phyloP scores from a whole-genome alignment of 106 monocot species.

The Hemerocallis citrina region DNA sequence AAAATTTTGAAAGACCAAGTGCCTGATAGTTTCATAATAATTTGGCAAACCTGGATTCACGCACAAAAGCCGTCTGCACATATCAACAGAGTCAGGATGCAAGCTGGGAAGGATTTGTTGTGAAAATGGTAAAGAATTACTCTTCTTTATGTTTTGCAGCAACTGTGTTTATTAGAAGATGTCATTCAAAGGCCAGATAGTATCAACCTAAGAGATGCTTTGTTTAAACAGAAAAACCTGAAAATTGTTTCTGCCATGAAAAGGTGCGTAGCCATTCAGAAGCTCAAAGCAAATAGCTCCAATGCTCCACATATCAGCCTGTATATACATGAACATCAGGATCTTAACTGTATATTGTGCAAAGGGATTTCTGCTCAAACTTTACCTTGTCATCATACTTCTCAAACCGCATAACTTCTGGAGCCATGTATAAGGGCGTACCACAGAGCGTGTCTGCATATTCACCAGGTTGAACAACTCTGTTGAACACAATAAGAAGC shows the following conservation, averaged over 20 bases:
- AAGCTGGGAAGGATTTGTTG: conserved; percentile 20
- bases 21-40: background rate
- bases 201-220: background rate
- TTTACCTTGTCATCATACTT: conserved; percentile 54
- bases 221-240: conserved; percentile 20
- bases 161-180: conserved; percentile 15
- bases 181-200: background rate
- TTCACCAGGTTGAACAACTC: conserved; percentile 53
- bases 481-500: conserved; percentile 8
- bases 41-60: conserved; percentile 33
- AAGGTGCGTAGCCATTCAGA: conserved; percentile 58
- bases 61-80: conserved; percentile 38
- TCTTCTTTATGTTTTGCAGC: conserved; percentile 31
- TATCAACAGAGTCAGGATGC: conserved; percentile 46
- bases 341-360: background rate
- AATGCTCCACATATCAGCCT: conserved; percentile 69
- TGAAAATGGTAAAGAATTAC: conserved; percentile 43
- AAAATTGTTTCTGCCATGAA: conserved; percentile 47
- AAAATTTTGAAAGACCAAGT: background rate
- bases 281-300: conserved; percentile 62
- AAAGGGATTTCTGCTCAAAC: background rate
- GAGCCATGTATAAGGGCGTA: conserved; percentile 54
- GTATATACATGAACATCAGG: background rate
- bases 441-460: conserved; percentile 41
- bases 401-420: conserved; percentile 62